Base-by-base conservation (phyloP, 169 alveolate genomes). In the Plasmodium fragile region DNA sequence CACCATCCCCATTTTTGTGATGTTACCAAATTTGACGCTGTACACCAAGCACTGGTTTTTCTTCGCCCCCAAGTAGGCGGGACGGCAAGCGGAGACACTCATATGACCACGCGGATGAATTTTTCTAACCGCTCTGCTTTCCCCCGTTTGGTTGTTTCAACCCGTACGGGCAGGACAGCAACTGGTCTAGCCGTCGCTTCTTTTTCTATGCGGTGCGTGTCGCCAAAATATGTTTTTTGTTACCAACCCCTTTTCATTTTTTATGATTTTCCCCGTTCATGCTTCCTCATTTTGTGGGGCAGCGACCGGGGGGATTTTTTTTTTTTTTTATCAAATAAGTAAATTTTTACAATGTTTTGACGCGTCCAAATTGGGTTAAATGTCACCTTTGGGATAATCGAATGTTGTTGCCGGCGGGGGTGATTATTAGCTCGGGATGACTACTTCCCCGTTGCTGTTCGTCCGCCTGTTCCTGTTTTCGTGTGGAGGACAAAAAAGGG, bases 11-110 rank as follows among this genome's bases (percentile, higher is more conserved):
- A 87, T 87, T 77, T 87, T 87, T 78, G 93, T 87, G 1, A 87
- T 87, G 93, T 2, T 87, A 2, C 93, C 93, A 4, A 87, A 87
- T 32, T 70, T 87, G 25, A 87, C 93, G 18, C 81, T 87, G 36
- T 87, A 87, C 72, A 87, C 93, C 49, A 87, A 87, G 52, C 93
- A 87, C 52, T 87, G 93, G 93, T 87, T 87, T 52, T 87, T 87
- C 59, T 87, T 77, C 45, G 93, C 93, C n/a, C 93, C 93, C 1
- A 87, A 87, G 72, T 87, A 87, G 75, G 75, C 11, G 34, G 7
- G 53, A 2, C 7, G 52, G 8, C 13, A 7, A 10, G 55, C 55
- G 0, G 55, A 11, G 18, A 7, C 55, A 45, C 55, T 45, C 55
- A 45, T 45, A 4, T 7, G 55, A 4, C 25, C 25, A 49, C 1